Base-by-base conservation (phyloP, 768 basidiomycete species). In the Boletus subcaerulescens region DNA sequence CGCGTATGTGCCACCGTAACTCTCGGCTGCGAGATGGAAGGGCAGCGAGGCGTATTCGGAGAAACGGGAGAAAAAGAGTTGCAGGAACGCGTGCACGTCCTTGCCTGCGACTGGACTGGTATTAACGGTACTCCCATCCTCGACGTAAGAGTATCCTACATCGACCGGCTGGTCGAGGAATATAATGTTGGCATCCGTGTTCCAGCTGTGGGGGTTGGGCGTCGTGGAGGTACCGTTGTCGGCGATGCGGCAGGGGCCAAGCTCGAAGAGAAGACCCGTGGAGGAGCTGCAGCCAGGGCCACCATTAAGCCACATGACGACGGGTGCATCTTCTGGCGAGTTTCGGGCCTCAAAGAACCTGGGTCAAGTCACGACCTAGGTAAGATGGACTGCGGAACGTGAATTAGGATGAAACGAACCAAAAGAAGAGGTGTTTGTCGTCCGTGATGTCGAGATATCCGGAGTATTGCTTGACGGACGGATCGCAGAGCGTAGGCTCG, bases 271-370 rank as follows among this genome's bases (percentile, higher is more conserved):
- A 22, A 97, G 80, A 11, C 95, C 95, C 1, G 91, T 89, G 11
- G 86, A 83, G 9, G 85, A 87, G 51, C 82, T 85, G 72, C 84
- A 85, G 10, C 85, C 82, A 20, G 84, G 85, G 13, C 87, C 87
- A 33, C 91, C 91, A 59, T 91, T 92, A n/a, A 92, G 76, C 95
- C 95, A 97, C 45, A 97, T 76, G 10, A 95, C 78, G 3, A 98
- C 79, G 5, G 94, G 95, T 7, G 89, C 93, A 49, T 83, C 76
- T 48, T 80, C 72, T 0, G 96, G 94, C 17, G 82, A 77, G 50
- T 73, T 75, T 35, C 94, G 80, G 1, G 89, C 83, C 73, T 97
- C 95, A 61, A 98, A 93, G 80, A 92, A 93, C 89, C 89, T 91
- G 55, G 45, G 47, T 31, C 24, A 59, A 14, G 20, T 38, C 10